Percentiles rank a stretch among this genome's conserved stretches.
These are phyloP conservation scores for Penicillium brasilianum DNA, from an alignment of 2,329 filamentous ascomycete species.

Conservation along the genomic window DNA sequence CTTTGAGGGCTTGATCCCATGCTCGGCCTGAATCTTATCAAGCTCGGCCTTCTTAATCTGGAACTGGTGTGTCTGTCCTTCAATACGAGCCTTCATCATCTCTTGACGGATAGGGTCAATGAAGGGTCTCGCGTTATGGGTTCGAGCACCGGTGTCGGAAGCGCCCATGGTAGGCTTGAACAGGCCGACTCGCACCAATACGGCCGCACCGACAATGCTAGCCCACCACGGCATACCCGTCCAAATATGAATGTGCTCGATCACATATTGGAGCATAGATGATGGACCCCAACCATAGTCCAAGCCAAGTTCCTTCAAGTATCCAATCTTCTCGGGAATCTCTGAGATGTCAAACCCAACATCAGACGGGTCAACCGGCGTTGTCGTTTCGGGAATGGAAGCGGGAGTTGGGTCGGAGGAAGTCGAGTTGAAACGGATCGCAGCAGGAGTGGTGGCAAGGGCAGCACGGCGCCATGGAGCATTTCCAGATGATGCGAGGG, in stretches of 20 bases:
- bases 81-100: slow-evolving; percentile 53
- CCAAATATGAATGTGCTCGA: slow-evolving; percentile 84
- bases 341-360: slow-evolving; percentile 50
- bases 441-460: slow-evolving; percentile 30
- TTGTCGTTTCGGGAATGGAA: slow-evolving; percentile 22
- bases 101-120: slow-evolving; percentile 62
- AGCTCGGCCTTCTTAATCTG: slow-evolving; percentile 57
- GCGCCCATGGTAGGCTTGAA: slow-evolving; percentile 68
- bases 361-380: slow-evolving; percentile 32
- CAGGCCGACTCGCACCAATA: slow-evolving; percentile 68
- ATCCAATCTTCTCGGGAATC: slow-evolving; percentile 78
- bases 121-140: slow-evolving; percentile 65
- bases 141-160: slow-evolving; percentile 65
- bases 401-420: slow-evolving; percentile 29
- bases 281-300: slow-evolving; percentile 87
- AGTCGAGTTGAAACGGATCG: slow-evolving; percentile 48
- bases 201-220: slow-evolving; percentile 69
- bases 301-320: slow-evolving; percentile 78
- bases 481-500: slow-evolving; percentile 28
- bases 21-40: slow-evolving; percentile 55
- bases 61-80: slow-evolving; percentile 55
- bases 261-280: slow-evolving; percentile 70
- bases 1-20: slow-evolving; percentile 60
- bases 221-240: slow-evolving; percentile 80
- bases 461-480: slow-evolving; percentile 32